Evolutionary conservation across 1,139 yeast genomes (phyloP), one percentile per base, ranked within the genome.

Genomic region (Diutina pseudorugosa): DNA sequence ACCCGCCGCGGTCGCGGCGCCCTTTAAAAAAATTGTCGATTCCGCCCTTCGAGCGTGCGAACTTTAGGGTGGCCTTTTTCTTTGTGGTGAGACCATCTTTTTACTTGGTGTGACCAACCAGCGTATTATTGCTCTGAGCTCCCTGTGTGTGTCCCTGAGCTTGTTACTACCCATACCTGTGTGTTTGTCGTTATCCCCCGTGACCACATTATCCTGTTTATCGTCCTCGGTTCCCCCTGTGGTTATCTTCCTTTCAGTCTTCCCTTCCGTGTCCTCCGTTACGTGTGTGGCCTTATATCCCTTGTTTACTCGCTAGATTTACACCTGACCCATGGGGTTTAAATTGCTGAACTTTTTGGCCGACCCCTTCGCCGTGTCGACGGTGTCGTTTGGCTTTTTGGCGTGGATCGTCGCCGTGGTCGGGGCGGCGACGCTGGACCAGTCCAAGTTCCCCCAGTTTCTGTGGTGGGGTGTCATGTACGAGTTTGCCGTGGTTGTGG

Each of bases 391-490:
- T 52, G 83, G 85, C 1, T 58, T 79, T 19, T 70, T 84, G 42
- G 70, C 88, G 3, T 93, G 98, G 98, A 72, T 89, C 55, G 79
- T 93, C 50, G 87, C 96, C 11, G 73, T 93, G 53, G 94, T 84
- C 4, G 96, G 97, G 1, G 88, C 95, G 12, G 83, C 86, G 16
- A 27, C 49, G 40, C 49, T 45, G 49, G 44, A 48, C 27, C 68
- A 76, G 11, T 60, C 59, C 47, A 61, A 60, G 12, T 88, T 83
- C 64, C 97, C 96, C 1, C 79, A 82, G 58, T 86, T 93, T 66
- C 79, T 94, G 8, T 93, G 98, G 98, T 93, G 98, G 98, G 96
- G 96, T 3, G 68, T 93, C n/a, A 93, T 86, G 7, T 93, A 82
- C 62, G 82, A 93, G 68, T 71, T 90, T 41, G 58, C 86, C 41